Percentiles rank a stretch among this genome's conserved stretches.
Conservation (phyloP, 2,329 filamentous ascomycete genomes). For the Stachybotrys chartarum region DNA sequence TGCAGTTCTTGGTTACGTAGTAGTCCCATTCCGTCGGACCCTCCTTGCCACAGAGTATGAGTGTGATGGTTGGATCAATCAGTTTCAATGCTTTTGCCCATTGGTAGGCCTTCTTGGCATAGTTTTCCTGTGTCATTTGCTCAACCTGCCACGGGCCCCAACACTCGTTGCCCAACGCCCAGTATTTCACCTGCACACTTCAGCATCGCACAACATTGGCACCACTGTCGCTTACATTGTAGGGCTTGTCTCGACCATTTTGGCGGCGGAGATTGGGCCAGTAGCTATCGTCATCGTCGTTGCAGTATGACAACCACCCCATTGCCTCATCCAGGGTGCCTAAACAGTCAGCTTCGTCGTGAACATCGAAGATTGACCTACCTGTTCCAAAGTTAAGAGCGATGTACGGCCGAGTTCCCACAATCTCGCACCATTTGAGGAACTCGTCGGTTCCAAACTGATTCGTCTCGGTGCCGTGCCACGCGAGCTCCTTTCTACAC, state of each 20-base stretch:
- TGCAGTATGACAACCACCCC: conserved; percentile 83
- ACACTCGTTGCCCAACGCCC: conserved; percentile 73
- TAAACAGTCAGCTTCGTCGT: not conserved
- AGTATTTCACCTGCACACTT: conserved; percentile 61
- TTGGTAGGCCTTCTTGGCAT: conserved; percentile 60
- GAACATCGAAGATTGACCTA: too few relatives aligned
- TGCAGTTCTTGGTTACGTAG: conserved; percentile 63
- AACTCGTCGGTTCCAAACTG: conserved; percentile 83
- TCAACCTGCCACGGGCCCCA: conserved; percentile 63
- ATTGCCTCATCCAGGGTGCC: conserved; percentile 46
- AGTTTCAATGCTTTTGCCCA: conserved; percentile 68
- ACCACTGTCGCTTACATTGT: conserved; percentile 52
- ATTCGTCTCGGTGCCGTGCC: conserved; percentile 71
- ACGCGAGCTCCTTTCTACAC: conserved; percentile 80
- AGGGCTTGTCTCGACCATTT: conserved; percentile 70
- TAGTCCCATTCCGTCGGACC: conserved; percentile 66
- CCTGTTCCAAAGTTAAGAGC: conserved; percentile 78
- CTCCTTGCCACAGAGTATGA: conserved; percentile 70
- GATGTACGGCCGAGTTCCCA: conserved; percentile 72
- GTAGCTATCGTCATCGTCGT: conserved; percentile 67
- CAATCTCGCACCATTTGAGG: conserved; percentile 68
- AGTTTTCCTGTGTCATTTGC: conserved; percentile 62
- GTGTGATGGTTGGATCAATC: conserved; percentile 59
- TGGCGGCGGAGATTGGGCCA: conserved; percentile 74
- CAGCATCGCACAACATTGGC: too few relatives aligned